phyloP scores from a whole-genome alignment of 2,329 filamentous ascomycete genomes.

The Colletotrichum eleusines region DNA sequence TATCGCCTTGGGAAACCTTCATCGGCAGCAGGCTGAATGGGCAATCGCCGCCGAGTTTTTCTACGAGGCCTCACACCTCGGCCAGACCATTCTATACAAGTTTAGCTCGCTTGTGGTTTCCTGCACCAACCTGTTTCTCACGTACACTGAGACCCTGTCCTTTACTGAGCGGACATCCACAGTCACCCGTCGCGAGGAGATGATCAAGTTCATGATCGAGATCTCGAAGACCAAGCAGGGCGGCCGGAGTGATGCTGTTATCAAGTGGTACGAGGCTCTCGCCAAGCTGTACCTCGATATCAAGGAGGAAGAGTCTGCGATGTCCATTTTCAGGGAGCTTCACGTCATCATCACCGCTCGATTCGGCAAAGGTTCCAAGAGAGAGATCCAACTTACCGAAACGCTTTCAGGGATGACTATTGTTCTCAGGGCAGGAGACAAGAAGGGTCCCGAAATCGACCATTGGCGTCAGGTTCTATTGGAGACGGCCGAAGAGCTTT shows the following conservation, averaged over 20 bases:
- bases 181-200: constrained; percentile 53
- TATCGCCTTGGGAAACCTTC: constrained; percentile 52
- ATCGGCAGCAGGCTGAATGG: constrained; percentile 45
- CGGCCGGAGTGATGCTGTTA: constrained; percentile 50
- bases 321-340: constrained; percentile 50
- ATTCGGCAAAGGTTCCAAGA: constrained; percentile 49
- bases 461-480: constrained; percentile 48
- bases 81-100: constrained; percentile 49
- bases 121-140: constrained; percentile 53
- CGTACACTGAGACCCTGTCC: constrained; percentile 50
- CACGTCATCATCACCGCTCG: constrained; percentile 50
- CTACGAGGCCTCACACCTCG: constrained; percentile 51
- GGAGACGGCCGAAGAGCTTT: constrained; percentile 51
- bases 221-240: constrained; percentile 53
- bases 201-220: constrained; percentile 54
- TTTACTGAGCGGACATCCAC: constrained; percentile 53
- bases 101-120: constrained; percentile 50
- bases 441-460: constrained; percentile 43
- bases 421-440: constrained; percentile 47
- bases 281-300: constrained; percentile 53
- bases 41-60: constrained; percentile 50
- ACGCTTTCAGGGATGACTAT: constrained; percentile 52
- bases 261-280: constrained; percentile 52
- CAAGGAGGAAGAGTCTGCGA: constrained; percentile 51
- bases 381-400: constrained; percentile 48